phyloP scores from a whole-genome alignment of 2,329 filamentous ascomycete species.

The Pseudocercospora musae region DNA sequence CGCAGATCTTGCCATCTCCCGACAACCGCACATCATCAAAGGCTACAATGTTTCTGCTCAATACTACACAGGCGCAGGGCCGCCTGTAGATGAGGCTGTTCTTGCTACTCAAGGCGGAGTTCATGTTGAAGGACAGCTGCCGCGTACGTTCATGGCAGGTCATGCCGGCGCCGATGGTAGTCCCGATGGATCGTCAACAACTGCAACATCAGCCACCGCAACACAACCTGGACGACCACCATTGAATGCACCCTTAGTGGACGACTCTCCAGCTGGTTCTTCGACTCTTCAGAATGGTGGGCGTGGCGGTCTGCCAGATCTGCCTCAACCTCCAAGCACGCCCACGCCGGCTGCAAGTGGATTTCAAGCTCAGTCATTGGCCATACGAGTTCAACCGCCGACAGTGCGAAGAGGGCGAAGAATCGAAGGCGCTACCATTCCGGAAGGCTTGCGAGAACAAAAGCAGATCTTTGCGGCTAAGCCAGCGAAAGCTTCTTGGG shows the following conservation, averaged over 20 bases:
- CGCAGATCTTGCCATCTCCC: conserved; percentile 48
- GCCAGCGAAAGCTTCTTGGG: conserved; percentile 36
- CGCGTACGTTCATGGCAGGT: conserved; percentile 33
- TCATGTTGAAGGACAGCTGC: conserved; percentile 30
- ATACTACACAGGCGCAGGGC: conserved; percentile 44
- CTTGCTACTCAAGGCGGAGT: conserved; percentile 37
- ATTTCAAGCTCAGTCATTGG: conserved; percentile 1
- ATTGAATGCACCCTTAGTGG: conserved; percentile 1
- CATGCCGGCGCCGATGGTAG: conserved; percentile 25
- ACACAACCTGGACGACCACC: conserved; percentile 2
- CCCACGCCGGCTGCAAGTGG: conserved; percentile 9
- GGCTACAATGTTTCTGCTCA: conserved; percentile 50
- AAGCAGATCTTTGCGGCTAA: conserved; percentile 45
- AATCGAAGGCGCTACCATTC: conserved; percentile 39
- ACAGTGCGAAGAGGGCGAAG: conserved; percentile 27
- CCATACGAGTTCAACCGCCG: neutral
- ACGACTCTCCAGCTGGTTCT: conserved; percentile 12
- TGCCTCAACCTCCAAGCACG: neutral
- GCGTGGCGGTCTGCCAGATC: neutral
- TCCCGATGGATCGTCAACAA: conserved; percentile 35
- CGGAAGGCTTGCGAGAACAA: conserved; percentile 42
- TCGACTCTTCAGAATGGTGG: conserved; percentile 3
- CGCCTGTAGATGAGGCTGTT: conserved; percentile 43
- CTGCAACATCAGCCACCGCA: conserved; percentile 43
- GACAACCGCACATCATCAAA: conserved; percentile 47